Base-by-base conservation (phyloP, 129 eudicot species). In the Lactuca sativa region DNA sequence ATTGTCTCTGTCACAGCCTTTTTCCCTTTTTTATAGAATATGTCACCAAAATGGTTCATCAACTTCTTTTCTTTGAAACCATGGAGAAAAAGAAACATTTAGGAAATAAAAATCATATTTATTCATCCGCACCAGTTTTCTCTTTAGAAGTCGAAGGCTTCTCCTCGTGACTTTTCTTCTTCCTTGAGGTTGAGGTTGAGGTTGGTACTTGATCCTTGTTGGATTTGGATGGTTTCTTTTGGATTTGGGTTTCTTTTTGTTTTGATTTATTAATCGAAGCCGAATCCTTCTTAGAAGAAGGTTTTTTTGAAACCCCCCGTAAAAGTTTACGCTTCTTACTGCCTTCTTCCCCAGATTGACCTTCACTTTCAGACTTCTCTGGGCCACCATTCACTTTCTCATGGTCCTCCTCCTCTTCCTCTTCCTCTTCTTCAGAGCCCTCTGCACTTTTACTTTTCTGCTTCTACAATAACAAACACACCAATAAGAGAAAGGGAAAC, bases 121-220 rank as follows among this genome's bases (percentile, higher is more conserved):
- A 18, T 18, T 18, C 30, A 33, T 37, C 81, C 83, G 55, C 56
- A 86, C 95, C 98, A 53, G 80, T 56, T 72, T 82, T 89, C 82
- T 89, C 95, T 74, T 78, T 89, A 33, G 89, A 72, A 69, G 87
- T 70, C 16, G 86, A 62, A 36, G 95, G 49, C 86, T 90, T 93
- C 78, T 84, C 75, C 56, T 64, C 80, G 32, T 79, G 80, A 69
- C 73, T 77, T 62, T 85, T 93, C 85, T 83, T 89, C 85, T 89
- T 93, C 82, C 84, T 79, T 34, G 95, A 80, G 59, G 82, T 81
- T 6, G 79, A n/a, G n/a, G n/a, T n/a, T n/a, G n/a, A n/a, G n/a
- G n/a, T n/a, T n/a, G n/a, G n/a, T n/a, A n/a, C n/a, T 86, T 66
- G 51, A 33, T 80, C 83, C 67, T 18, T 25, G 30, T 37, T 72